Base-by-base conservation (phyloP, 2,329 filamentous ascomycete species). In the Seiridium cupressi region DNA sequence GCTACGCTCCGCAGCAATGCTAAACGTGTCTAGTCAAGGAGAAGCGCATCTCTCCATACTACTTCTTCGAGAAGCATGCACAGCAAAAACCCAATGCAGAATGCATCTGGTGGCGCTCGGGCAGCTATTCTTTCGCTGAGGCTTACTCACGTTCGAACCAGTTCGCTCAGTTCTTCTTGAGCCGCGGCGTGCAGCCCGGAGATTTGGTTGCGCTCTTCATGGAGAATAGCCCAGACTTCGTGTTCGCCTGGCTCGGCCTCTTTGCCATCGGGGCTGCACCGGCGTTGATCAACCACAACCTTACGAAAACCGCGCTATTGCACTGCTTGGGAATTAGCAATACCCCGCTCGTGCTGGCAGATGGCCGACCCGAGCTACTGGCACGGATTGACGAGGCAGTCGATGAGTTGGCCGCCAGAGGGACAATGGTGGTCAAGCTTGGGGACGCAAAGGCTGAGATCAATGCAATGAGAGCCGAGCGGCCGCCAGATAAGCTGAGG, bases 211-310 rank as follows among this genome's bases (percentile, higher is more conserved):
- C 81, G 3, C 78, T 91, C 61, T 90, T 88, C 72, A 83, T 91
- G 72, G 81, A 80, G 66, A 92, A 91, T 71, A 84, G 85, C 11
- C 81, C 86, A 0, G 87, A 91, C 59, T 90, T 91, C 65, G 67
- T 89, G 7, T 84, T 89, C 54, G 81, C 82, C 3, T 89, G 88
- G 84, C 69, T 91, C 46, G 89, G 84, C 0, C 74, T 88, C 3
- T 84, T 84, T 79, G 81, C 85, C 8, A 83, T 91, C 59, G 89
- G 89, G 3, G 85, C 85, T 11, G 87, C 86, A 0, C 89, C 89
- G 0, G 88, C 89, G 0, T 82, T 89, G 73, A 88, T 92, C 70
- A 92, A 92, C 70, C 85, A 88, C 70, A 88, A 91, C 68, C 76
- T 92, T 6, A 78, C 81, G 6, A 85, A 84, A 0, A 82, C 87